These are phyloP conservation scores for Colletotrichum tofieldiae DNA, from an alignment of 2,329 filamentous ascomycete species.

Conservation along the genomic window DNA sequence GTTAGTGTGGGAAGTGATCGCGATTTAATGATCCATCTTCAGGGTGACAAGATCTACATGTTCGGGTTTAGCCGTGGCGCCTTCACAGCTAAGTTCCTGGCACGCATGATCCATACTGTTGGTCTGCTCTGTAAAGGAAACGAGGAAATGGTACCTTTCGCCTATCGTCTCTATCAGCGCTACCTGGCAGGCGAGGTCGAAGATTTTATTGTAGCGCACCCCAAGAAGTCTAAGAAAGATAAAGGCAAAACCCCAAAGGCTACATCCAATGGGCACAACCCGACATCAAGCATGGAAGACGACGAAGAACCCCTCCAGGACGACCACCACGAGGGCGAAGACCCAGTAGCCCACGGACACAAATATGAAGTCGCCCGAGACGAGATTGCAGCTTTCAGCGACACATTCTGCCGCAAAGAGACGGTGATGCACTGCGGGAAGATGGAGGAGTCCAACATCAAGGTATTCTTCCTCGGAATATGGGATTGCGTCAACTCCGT, in stretches of 20 bases:
- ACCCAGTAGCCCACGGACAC: constrained; percentile 46
- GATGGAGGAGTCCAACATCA: constrained; percentile 55
- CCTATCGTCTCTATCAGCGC: constrained; percentile 60
- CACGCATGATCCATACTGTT: constrained; percentile 65
- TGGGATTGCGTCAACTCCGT: constrained; percentile 71
- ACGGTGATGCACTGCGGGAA: constrained; percentile 30
- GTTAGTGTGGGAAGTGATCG: neutral
- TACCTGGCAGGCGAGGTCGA: constrained; percentile 58
- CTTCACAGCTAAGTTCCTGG: constrained; percentile 68
- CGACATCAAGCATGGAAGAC: constrained; percentile 46
- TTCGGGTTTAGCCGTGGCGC: constrained; percentile 69
- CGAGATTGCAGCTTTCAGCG: constrained; percentile 62
- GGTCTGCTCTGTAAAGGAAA: constrained; percentile 67
- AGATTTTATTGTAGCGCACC: constrained; percentile 48
- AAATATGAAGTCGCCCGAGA: constrained; percentile 48
- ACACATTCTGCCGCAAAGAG: constrained; percentile 63
- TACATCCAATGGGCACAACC: neutral
- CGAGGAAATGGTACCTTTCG: constrained; percentile 69
- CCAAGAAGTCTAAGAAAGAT: constrained; percentile 28
- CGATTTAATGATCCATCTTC: neutral
- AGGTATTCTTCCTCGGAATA: constrained; percentile 69
- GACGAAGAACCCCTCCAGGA: constrained; percentile 47
- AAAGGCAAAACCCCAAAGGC: constrained; percentile 40
- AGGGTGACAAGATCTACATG: constrained; percentile 68
- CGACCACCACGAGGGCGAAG: constrained; percentile 38